Conservation (phyloP, 805 yeast genomes). For the Yamadazyma tumulicola region DNA sequence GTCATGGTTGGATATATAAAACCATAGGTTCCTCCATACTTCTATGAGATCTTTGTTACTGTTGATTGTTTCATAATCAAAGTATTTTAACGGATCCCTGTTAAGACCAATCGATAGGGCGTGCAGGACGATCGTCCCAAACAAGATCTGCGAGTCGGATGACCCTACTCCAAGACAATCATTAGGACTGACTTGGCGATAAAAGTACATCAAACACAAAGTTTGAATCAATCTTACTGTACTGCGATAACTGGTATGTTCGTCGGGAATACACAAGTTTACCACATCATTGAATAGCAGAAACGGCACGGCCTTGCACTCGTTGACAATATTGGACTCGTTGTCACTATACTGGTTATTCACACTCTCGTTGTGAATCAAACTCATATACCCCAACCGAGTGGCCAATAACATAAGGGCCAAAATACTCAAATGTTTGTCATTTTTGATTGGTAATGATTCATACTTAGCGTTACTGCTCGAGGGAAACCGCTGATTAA, state of each 20-base stretch:
- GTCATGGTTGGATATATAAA: conserved; percentile 25
- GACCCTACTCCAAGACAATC: conserved; percentile 42
- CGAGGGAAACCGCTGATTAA: conserved; percentile 20
- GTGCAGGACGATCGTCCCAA: conserved; percentile 35
- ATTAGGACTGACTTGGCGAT: conserved; percentile 36
- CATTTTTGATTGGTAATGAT: conserved; percentile 22
- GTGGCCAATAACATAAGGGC: conserved; percentile 29
- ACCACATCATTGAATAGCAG: conserved; percentile 28
- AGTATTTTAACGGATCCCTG: conserved; percentile 35
- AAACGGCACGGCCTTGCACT: conserved; percentile 26
- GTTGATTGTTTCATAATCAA: conserved; percentile 26
- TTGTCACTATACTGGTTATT: conserved; percentile 23
- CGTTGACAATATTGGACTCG: conserved; percentile 26
- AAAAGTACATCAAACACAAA: conserved; percentile 29
- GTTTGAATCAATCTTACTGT: conserved; percentile 35
- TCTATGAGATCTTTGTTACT: conserved; percentile 22
- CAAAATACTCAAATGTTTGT: conserved; percentile 26
- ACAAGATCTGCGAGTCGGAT: conserved; percentile 34
- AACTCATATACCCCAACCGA: conserved; percentile 36
- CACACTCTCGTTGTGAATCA: conserved; percentile 31
- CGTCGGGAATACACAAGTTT: conserved; percentile 32
- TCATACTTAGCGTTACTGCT: conserved; percentile 16
- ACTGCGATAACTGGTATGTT: conserved; percentile 25
- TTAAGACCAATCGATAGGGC: conserved; percentile 40
- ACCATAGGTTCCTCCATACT: conserved; percentile 39